Evolutionary conservation across 1,284 basidiomycete genomes (phyloP), one percentile per base, ranked within the genome.

Genomic region (Ganoderma boninense): DNA sequence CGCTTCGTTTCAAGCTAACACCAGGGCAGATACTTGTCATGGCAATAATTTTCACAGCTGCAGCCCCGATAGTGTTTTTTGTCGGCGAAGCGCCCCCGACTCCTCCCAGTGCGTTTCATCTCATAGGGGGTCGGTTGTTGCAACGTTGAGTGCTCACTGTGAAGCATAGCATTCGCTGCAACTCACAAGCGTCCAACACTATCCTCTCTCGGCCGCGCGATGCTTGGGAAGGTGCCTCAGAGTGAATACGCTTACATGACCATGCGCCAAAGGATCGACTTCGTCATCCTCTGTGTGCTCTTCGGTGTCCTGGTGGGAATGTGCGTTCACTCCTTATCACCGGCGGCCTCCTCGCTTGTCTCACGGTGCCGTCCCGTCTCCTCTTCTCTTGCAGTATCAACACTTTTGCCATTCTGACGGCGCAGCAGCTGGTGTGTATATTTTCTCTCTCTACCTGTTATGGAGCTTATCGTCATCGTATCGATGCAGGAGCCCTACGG

Each of bases 261-360:
- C 2, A 62, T 73, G 0, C 87, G 86, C 29, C 91, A 95, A 80
- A 86, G 92, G 26, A 56, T 90, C 2, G 94, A 95, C 75, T 94
- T 95, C 72, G 78, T 77, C 4, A 87, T 94, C 59, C 70, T 94
- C 18, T 77, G 83, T 0, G 57, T 86, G 6, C 80, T 89, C 13
- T 95, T 95, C 76, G 90, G 91, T 1, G 80, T 87, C 4, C 79
- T 94, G 3, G 88, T 90, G 18, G 90, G 87, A 26, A 87, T 88
- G 87, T 93, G 66, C 14, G 44, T 69, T 20, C 14, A 52, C n/a
- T 20, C 18, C 52, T 44, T 60, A 52, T 52, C 65, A 44, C 40
- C 61, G 29, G 29, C 29, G 29, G 20, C 32, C 20, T 10, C 11
- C 1, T 60, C 57, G 56, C 20, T 42, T 29, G 7, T 52, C 62